A percentile compares a stretch with the other conserved stretches of the same genome.
These are phyloP conservation scores for Calonectria pteridis DNA, from an alignment of 2,329 filamentous ascomycete genomes.

Conservation along the genomic window DNA sequence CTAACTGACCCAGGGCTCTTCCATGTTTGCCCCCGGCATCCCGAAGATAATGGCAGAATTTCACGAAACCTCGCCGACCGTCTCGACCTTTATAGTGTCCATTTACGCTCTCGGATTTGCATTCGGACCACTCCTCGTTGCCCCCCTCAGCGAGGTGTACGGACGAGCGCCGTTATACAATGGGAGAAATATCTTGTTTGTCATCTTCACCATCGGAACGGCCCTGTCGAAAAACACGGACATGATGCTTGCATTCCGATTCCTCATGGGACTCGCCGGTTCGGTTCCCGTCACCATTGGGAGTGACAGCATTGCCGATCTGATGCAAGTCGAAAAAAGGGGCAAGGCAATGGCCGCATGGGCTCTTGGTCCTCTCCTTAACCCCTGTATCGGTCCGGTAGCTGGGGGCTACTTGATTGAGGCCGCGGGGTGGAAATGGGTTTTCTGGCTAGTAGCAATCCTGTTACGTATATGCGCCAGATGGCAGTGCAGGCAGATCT, in stretches of 20 bases:
- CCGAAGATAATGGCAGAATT: conserved; percentile 60
- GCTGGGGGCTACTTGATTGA: conserved; percentile 57
- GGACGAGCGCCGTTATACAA: conserved; percentile 59
- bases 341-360: conserved; percentile 75
- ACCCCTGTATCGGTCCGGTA: conserved; percentile 66
- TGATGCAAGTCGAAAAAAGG: conserved; percentile 69
- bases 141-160: conserved; percentile 72
- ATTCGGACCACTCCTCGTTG: conserved; percentile 73
- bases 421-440: conserved; percentile 63
- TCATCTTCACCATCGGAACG: conserved; percentile 60
- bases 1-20: conserved; percentile 42
- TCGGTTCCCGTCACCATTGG: conserved; percentile 75
- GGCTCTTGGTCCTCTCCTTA: conserved; percentile 71
- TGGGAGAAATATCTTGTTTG: conserved; percentile 60
- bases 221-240: conserved; percentile 70
- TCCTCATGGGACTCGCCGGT: conserved; percentile 71
- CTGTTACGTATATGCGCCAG: conserved; percentile 27
- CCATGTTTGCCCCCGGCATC: conserved; percentile 54
- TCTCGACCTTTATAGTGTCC: conserved; percentile 58
- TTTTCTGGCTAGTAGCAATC: conserved; percentile 49
- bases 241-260: conserved; percentile 72
- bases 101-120: conserved; percentile 64
- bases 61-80: conserved; percentile 50
- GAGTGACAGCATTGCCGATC: conserved; percentile 74
- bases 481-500: too few relatives aligned